These are phyloP conservation scores for Neopestalotiopsis sp. DNA, from an alignment of 2,329 filamentous ascomycete species.

Conservation along the genomic window DNA sequence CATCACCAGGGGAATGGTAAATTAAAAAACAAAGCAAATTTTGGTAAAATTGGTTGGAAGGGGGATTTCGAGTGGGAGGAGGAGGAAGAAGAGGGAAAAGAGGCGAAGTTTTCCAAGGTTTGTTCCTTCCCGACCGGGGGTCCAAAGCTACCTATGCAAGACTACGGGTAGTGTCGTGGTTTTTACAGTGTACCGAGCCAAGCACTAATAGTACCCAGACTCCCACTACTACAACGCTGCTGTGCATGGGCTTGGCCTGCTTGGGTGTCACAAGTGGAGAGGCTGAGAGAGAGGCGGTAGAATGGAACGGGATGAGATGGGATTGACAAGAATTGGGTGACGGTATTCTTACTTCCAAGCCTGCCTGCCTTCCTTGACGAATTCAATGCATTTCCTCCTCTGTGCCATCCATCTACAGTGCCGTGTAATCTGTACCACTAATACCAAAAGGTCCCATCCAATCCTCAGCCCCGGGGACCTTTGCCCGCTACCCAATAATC, in stretches of 20 bases:
- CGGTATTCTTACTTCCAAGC: background rate
- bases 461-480: background rate
- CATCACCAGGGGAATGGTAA: background rate
- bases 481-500: background rate
- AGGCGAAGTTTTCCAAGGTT: constrained; percentile 4
- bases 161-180: background rate
- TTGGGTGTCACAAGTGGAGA: background rate
- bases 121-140: background rate
- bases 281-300: background rate
- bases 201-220: background rate
- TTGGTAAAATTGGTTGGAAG: background rate
- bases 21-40: background rate
- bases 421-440: background rate
- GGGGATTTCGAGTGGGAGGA: background rate
- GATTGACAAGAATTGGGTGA: background rate
- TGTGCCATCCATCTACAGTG: background rate
- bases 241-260: background rate
- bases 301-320: no score
- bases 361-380: background rate
- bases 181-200: background rate
- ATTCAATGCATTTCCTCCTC: background rate
- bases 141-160: background rate
- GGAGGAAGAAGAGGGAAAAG: background rate
- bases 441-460: background rate
- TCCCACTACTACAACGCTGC: background rate